phyloP scores from a whole-genome alignment of 306 rosid genomes.

The Inga oerstediana region DNA sequence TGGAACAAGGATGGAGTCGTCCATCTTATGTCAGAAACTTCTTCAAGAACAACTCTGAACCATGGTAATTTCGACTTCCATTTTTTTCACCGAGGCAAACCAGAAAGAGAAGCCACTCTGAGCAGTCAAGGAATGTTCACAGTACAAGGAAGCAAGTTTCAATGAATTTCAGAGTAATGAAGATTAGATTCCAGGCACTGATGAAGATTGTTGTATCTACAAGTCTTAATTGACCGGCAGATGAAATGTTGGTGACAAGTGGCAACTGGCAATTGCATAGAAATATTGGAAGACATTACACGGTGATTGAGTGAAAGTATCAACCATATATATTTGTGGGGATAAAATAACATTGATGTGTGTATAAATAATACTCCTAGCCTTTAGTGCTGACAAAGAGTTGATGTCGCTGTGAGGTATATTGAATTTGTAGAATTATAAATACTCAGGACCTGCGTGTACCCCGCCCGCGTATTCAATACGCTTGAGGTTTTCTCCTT shows the following conservation, averaged over 20 bases:
- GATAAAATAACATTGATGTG: background rate
- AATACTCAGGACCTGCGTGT: background rate
- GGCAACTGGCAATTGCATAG: background rate
- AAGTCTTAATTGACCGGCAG: conserved; percentile 17
- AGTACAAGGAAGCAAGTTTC: conserved; percentile 12
- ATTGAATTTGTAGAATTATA: background rate
- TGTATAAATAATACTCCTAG: background rate
- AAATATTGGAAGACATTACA: conserved; percentile 13
- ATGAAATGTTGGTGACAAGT: conserved; percentile 1
- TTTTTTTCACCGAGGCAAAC: conserved; percentile 2
- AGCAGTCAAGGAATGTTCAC: conserved; percentile 5
- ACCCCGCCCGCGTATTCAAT: background rate
- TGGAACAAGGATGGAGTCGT: conserved; percentile 83
- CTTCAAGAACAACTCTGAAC: conserved; percentile 72
- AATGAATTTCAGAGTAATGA: background rate
- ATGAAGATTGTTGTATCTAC: conserved; percentile 17
- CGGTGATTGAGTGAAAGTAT: conserved; percentile 9
- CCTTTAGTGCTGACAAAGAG: background rate
- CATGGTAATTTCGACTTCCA: conserved; percentile 59
- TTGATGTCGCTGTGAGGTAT: background rate
- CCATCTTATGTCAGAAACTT: conserved; percentile 56
- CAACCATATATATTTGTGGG: conserved; percentile 6
- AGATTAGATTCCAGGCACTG: background rate
- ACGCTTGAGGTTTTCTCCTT: background rate
- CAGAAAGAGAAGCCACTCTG: background rate